Evolutionary conservation across 1,284 basidiomycete genomes (phyloP).

Genomic region (Somion occarium): DNA sequence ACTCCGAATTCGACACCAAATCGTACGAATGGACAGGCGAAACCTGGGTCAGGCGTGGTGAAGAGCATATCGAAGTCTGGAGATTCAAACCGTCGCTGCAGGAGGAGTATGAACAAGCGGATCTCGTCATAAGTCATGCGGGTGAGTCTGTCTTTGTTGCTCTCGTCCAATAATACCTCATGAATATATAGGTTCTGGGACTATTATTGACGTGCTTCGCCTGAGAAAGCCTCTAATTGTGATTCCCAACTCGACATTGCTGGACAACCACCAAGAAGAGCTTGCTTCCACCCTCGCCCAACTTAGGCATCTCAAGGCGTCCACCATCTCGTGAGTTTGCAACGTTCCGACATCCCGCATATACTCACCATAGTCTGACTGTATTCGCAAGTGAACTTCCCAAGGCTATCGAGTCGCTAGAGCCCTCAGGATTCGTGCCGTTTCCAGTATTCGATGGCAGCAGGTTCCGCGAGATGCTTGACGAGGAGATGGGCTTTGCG

Average conservation of each 20-base stretch:
- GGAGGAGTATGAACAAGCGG: constrained; percentile 58
- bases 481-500: constrained; percentile 72
- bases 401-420: constrained; percentile 43
- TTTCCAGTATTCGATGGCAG: constrained; percentile 66
- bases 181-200: constrained; percentile 77
- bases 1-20: constrained; percentile 27
- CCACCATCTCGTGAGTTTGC: constrained; percentile 49
- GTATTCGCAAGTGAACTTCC: constrained; percentile 47
- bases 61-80: constrained; percentile 59
- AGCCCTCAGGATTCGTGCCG: constrained; percentile 40
- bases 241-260: constrained; percentile 83
- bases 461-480: constrained; percentile 60
- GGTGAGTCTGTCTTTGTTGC: constrained; percentile 46
- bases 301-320: constrained; percentile 62
- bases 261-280: constrained; percentile 94
- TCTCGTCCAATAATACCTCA: background rate
- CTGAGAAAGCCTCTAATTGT: constrained; percentile 75
- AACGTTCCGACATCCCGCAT: constrained; percentile 12
- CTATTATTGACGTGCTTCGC: constrained; percentile 86
- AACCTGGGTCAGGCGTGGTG: constrained; percentile 25
- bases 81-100: constrained; percentile 71
- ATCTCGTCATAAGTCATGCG: constrained; percentile 89
- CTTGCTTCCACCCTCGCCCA: constrained; percentile 68
- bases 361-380: constrained; percentile 3
- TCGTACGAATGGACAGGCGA: constrained; percentile 16